Percentiles rank a stretch among this genome's conserved stretches.
phyloP scores from a whole-genome alignment of 2,329 filamentous ascomycete species.

The Paraphoma chrysanthemicola region DNA sequence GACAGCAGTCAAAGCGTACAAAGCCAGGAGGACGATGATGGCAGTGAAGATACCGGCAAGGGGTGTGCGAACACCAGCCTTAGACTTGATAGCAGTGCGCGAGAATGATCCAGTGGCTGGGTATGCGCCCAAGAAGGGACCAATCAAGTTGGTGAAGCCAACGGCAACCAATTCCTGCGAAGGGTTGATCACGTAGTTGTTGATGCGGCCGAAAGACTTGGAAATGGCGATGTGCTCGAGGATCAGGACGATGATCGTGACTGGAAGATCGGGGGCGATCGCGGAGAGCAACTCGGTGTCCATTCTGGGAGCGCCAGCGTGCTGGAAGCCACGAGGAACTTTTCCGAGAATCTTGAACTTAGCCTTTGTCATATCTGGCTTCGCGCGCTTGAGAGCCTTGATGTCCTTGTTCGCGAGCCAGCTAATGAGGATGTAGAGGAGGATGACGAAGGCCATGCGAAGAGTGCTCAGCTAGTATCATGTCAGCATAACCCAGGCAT shows the following conservation, averaged over 20 bases:
- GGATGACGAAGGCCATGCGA: slow-evolving; percentile 86
- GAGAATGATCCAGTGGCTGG: slow-evolving; percentile 96
- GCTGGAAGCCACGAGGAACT: slow-evolving; percentile 70
- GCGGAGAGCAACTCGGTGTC: slow-evolving; percentile 69
- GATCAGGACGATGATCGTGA: slow-evolving; percentile 88
- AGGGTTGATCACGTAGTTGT: slow-evolving; percentile 95
- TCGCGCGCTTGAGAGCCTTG: slow-evolving; percentile 51
- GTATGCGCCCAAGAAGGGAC: slow-evolving; percentile 89
- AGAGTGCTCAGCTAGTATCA: slow-evolving; percentile 70
- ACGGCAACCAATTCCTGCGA: slow-evolving; percentile 97
- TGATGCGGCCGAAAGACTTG: slow-evolving; percentile 94
- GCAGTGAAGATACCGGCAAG: slow-evolving; percentile 90
- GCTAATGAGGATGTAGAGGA: slow-evolving; percentile 90
- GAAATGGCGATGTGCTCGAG: slow-evolving; percentile 98
- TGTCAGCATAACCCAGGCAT: background rate
- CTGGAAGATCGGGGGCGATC: slow-evolving; percentile 77
- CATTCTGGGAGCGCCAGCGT: slow-evolving; percentile 76
- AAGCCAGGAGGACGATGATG: slow-evolving; percentile 82
- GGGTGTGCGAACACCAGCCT: slow-evolving; percentile 91
- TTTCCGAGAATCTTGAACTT: slow-evolving; percentile 69
- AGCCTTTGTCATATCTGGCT: slow-evolving; percentile 58
- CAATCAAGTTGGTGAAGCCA: slow-evolving; percentile 85
- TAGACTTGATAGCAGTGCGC: slow-evolving; percentile 95
- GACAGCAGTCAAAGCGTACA: slow-evolving; percentile 84
- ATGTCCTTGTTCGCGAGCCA: slow-evolving; percentile 74